Base-by-base conservation (phyloP, 2,329 filamentous ascomycete genomes). In the Alternaria metachromatica region DNA sequence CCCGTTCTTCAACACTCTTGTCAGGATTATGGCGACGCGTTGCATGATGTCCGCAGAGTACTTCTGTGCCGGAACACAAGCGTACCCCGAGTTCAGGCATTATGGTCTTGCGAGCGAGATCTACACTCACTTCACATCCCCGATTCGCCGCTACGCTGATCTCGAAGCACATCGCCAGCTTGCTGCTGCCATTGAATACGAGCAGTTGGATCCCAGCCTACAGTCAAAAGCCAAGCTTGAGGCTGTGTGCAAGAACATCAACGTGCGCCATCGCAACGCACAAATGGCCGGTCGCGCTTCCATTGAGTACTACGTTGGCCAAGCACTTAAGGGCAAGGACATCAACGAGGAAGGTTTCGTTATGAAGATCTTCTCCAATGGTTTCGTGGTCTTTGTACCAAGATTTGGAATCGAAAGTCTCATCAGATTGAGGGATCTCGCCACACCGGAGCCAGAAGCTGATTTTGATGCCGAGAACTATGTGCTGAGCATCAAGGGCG, bases 41-140 rank as follows among this genome's bases (percentile, higher is more conserved):
- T 99, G 96, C 87, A 99, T 99, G 96, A 97, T 97, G 86, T 96
- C 93, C 58, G 96, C 96, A 66, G 96, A 99, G 82, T 99, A 99
- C 83, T 99, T 99, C 82, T 96, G 92, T 82, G 92, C 95, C 0
- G 96, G 96, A 64, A 94, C 94, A 7, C 94, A 97, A 79, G 89
- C 94, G 0, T 95, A 96, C 79, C 91, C 93, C 0, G 96, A 98
- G 78, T 99, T 97, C 86, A 89, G 93, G 56, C 96, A 99, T 83
- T 99, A 99, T 81, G 96, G 96, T 71, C 89, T 99, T 37, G 96
- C 96, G 0, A 94, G 92, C 4, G 92, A 96, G 75, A 99, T 99
- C 78, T 99, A 99, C 84, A 99, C 96, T 3, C 96, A 99, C 81
- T 99, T 99, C 82, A 99, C 96, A 0, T 96, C 92, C 4, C 96